phyloP scores from a whole-genome alignment of 257 asterid genomes.

The Gynochthodes officinalis region DNA sequence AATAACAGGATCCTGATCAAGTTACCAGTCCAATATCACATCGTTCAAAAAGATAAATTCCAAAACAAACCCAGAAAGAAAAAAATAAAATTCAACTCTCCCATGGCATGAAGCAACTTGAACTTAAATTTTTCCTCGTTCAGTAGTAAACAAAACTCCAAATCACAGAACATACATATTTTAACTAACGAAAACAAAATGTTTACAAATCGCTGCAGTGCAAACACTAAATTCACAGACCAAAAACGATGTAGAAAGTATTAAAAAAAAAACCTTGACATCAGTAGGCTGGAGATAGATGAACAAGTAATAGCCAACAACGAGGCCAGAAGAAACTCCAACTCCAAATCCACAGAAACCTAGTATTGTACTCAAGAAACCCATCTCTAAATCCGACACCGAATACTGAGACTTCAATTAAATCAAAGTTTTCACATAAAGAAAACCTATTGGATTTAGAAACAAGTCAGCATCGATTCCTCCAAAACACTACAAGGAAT shows the following conservation, averaged over 20 bases:
- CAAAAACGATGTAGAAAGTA: neutral
- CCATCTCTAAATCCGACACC: slow-evolving; percentile 42
- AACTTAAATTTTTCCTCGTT: no score
- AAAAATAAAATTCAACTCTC: neutral
- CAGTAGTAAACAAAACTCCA: neutral
- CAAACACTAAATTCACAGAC: neutral
- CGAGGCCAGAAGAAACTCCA: slow-evolving; percentile 52
- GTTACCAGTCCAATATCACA: slow-evolving; percentile 13
- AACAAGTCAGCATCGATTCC: slow-evolving; percentile 17
- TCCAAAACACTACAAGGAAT: neutral
- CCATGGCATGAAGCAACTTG: neutral
- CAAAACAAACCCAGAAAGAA: neutral
- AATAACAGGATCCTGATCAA: slow-evolving; percentile 74
- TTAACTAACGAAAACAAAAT: neutral
- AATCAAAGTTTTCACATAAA: slow-evolving; percentile 2
- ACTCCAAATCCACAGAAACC: slow-evolving; percentile 90
- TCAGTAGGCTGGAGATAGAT: slow-evolving; percentile 80
- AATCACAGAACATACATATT: no score
- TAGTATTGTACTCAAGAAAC: slow-evolving; percentile 57
- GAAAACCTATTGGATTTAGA: neutral
- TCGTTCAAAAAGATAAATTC: neutral
- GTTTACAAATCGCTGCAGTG: neutral
- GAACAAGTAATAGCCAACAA: slow-evolving; percentile 40
- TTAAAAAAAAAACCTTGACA: slow-evolving; percentile 59
- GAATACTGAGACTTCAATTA: neutral